Conservation (phyloP, 257 asterid genomes). For the Gentiana straminea region DNA sequence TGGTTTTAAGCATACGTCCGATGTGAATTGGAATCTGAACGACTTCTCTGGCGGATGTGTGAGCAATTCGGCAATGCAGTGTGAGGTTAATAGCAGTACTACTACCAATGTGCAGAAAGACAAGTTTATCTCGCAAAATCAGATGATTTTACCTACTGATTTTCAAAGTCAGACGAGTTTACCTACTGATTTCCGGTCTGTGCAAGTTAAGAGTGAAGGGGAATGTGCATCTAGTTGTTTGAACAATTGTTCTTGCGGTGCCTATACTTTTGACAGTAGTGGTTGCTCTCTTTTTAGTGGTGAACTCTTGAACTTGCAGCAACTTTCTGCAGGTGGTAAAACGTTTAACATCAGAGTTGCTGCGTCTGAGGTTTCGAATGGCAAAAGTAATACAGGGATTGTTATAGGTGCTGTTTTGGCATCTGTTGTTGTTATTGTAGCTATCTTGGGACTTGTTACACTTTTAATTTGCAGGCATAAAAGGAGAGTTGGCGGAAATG, state of each 20-base stretch:
- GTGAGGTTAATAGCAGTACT: conserved; percentile 6
- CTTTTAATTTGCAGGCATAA: conserved; percentile 15
- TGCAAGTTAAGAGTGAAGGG: conserved; percentile 10
- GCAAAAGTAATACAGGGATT: conserved; percentile 15
- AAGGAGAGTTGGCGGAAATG: conserved; percentile 8
- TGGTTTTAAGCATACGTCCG: conserved; percentile 14
- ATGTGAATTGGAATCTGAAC: conserved; percentile 19
- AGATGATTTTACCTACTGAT: conserved; percentile 13
- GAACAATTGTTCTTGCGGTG: conserved; percentile 35
- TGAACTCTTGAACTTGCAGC: conserved; percentile 14
- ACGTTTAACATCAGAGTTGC: conserved; percentile 20
- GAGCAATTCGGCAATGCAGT: conserved; percentile 16
- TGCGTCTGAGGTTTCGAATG: conserved; percentile 20
- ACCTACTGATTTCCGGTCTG: conserved; percentile 7
- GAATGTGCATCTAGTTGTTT: conserved; percentile 35
- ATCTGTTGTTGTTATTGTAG: conserved; percentile 15
- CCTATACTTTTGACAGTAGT: conserved; percentile 21
- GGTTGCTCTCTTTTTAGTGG: conserved; percentile 11
- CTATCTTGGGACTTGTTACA: conserved; percentile 12
- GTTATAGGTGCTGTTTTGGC: conserved; percentile 26
- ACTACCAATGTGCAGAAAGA: conserved; percentile 10
- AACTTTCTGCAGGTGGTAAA: conserved; percentile 15
- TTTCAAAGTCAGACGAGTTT: conserved; percentile 9
- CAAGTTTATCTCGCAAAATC: conserved; percentile 8
- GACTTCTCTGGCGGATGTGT: conserved; percentile 41